Conservation (phyloP, 805 yeast species). For the Kazachstania viticola region DNA sequence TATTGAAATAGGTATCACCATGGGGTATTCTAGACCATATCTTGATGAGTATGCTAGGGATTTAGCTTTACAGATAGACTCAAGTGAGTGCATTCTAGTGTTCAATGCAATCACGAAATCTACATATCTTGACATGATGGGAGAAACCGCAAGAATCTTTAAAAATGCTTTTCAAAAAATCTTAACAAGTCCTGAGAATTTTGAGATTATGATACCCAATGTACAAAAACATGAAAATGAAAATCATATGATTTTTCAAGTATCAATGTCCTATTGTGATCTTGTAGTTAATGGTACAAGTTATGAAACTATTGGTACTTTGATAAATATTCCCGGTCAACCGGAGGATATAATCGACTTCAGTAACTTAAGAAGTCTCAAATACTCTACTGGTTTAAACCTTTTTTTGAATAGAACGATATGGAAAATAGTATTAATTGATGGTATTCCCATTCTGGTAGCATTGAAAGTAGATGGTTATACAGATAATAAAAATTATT, state of each 20-base stretch:
- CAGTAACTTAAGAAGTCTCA: slow-evolving; percentile 1
- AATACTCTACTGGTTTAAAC: slow-evolving; percentile 8
- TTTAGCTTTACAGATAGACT: slow-evolving; percentile 33
- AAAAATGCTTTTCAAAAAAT: slow-evolving; percentile 8
- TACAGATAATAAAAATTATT: slow-evolving; percentile 13
- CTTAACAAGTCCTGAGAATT: slow-evolving; percentile 3
- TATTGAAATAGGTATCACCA: slow-evolving; percentile 6
- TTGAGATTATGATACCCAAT: too few species aligned
- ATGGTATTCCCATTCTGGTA: slow-evolving; percentile 11
- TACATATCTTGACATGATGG: slow-evolving; percentile 14
- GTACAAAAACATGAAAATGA: too few species aligned
- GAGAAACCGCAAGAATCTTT: slow-evolving; percentile 9
- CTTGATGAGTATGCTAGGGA: slow-evolving; percentile 31
- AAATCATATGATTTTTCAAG: slow-evolving; percentile 10
- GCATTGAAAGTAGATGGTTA: slow-evolving; percentile 14
- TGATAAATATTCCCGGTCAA: slow-evolving; percentile 8
- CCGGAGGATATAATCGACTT: slow-evolving; percentile 8
- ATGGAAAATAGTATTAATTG: slow-evolving; percentile 16
- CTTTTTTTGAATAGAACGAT: slow-evolving; percentile 12
- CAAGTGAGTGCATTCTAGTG: slow-evolving; percentile 21
- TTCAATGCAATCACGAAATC: slow-evolving; percentile 22
- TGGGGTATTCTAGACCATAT: slow-evolving; percentile 36
- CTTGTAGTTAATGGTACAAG: slow-evolving; percentile 9
- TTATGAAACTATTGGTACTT: slow-evolving; percentile 9
- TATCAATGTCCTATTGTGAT: slow-evolving; percentile 12